Conservation (phyloP, 2,329 filamentous ascomycete species). For the Diaporthe humulicola region DNA sequence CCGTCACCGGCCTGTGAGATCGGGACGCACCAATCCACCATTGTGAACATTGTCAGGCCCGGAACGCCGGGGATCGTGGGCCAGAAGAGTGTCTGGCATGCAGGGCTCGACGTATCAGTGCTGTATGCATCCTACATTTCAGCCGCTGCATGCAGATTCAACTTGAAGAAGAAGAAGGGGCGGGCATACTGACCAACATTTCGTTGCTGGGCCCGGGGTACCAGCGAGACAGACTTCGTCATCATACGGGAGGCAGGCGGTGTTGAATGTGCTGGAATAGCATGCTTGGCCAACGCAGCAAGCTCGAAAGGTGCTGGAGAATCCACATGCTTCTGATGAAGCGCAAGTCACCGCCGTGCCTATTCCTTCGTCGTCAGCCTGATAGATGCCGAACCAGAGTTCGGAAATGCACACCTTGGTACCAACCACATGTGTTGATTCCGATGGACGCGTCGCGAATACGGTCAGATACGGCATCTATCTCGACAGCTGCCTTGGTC, state of each 20-base stretch:
- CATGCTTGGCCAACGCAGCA: background rate
- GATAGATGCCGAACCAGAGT: background rate
- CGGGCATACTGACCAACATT: background rate
- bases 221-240: background rate
- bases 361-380: background rate
- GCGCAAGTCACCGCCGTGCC: slow-evolving; percentile 8
- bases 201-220: background rate
- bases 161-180: rapidly evolving
- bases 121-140: background rate
- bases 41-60: background rate
- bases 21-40: slow-evolving; percentile 9
- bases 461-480: rapidly evolving
- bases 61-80: background rate
- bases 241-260: background rate
- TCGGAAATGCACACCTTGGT: background rate
- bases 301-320: background rate
- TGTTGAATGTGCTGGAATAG: slow-evolving; percentile 8
- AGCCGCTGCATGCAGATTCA: background rate
- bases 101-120: background rate
- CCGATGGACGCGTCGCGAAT: background rate
- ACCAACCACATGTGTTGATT: slow-evolving; percentile 4
- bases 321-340: background rate
- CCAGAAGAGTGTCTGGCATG: background rate
- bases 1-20: background rate
- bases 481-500: background rate